phyloP scores from a whole-genome alignment of 2,329 filamentous ascomycete species.

The Macrophomina tecta region DNA sequence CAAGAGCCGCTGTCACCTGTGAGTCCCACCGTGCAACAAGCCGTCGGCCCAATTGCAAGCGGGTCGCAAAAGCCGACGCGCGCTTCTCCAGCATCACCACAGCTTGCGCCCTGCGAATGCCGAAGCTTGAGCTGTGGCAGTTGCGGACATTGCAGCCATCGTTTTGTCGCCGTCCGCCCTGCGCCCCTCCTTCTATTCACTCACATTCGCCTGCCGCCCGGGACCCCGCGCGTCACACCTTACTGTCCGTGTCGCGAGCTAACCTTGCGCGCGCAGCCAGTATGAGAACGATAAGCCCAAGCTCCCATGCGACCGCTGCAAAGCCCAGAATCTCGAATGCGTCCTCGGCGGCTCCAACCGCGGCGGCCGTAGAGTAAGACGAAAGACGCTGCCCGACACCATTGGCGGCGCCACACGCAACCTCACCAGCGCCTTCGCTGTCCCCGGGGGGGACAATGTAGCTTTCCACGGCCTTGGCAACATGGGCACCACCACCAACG shows the following conservation, averaged over 20 bases:
- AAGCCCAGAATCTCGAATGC: slow-evolving; percentile 63
- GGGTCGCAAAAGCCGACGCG: slow-evolving; percentile 23
- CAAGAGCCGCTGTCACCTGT: slow-evolving; percentile 48
- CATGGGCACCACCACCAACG: slow-evolving; percentile 39
- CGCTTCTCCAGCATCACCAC: slow-evolving; percentile 16
- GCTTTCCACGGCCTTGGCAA: slow-evolving; percentile 45
- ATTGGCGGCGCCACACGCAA: slow-evolving; percentile 37
- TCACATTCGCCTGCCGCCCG: neutral
- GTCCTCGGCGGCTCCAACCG: slow-evolving; percentile 65
- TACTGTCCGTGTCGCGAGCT: neutral
- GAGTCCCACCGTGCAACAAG: slow-evolving; percentile 31
- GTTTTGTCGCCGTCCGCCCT: neutral
- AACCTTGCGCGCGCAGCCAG: slow-evolving; percentile 41
- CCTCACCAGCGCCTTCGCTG: slow-evolving; percentile 29
- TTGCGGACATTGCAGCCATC: neutral
- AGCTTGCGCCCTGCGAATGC: neutral
- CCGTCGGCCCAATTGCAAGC: slow-evolving; percentile 23
- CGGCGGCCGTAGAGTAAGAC: slow-evolving; percentile 61
- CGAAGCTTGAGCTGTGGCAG: neutral
- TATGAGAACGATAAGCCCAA: slow-evolving; percentile 48
- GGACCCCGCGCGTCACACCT: neutral
- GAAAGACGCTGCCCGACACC: slow-evolving; percentile 48
- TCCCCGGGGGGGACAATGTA: slow-evolving; percentile 35
- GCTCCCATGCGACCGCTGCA: slow-evolving; percentile 63
- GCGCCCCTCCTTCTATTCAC: neutral